phyloP scores from a whole-genome alignment of 257 asterid species.

The Linaria vulgaris region DNA sequence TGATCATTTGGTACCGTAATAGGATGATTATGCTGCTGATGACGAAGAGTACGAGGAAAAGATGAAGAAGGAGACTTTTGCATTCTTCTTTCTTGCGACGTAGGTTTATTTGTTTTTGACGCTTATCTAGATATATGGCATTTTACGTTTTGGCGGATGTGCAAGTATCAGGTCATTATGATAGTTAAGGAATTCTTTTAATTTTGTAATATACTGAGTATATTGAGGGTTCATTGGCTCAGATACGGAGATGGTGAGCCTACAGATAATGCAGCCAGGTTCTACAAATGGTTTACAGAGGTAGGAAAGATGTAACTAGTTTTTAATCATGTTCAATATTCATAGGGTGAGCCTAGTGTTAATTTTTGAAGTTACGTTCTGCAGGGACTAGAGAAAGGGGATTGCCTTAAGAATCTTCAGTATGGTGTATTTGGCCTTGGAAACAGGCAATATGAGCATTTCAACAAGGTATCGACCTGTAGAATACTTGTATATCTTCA shows the following conservation, averaged over 20 bases:
- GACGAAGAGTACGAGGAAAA: constrained; percentile 93
- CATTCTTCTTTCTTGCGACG: constrained; percentile 95
- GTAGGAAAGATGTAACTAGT: constrained; percentile 35
- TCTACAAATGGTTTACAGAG: constrained; percentile 96
- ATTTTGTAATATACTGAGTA: constrained; percentile 33
- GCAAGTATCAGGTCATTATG: no score
- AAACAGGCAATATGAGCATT: constrained; percentile 97
- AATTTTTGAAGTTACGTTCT: constrained; percentile 22
- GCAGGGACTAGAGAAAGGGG: constrained; percentile 82
- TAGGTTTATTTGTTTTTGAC: constrained; percentile 40
- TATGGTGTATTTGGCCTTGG: constrained; percentile 98
- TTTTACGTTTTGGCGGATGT: no score
- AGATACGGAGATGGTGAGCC: constrained; percentile 99
- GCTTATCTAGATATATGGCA: no score
- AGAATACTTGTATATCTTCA: not conserved
- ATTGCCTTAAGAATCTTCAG: constrained; percentile 71
- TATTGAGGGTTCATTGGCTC: constrained; percentile 45
- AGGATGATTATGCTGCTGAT: constrained; percentile 99
- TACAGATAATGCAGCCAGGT: constrained; percentile 96
- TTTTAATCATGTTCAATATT: constrained; percentile 10
- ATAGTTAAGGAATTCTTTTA: not conserved
- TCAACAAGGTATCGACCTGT: constrained; percentile 69
- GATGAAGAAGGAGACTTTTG: constrained; percentile 73
- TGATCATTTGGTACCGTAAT: no score
- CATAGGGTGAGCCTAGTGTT: constrained; percentile 23